Evolutionary conservation across 2,329 filamentous ascomycete genomes (phyloP).

Genomic region (Fusarium guadeloupense): DNA sequence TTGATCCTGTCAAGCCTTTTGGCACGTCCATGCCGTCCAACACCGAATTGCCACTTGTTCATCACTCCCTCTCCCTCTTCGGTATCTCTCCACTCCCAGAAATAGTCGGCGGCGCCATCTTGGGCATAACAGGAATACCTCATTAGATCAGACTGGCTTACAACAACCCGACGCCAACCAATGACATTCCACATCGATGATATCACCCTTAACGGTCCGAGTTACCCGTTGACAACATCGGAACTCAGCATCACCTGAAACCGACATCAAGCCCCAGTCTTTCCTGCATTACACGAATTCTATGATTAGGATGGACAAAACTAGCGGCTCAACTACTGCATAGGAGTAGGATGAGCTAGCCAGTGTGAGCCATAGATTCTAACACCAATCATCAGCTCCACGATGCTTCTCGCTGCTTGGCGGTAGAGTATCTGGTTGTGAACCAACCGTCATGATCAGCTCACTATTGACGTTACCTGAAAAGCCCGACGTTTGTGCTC

Average conservation of each 20-base stretch:
- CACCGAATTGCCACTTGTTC: neutral
- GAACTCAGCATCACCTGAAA: slow-evolving; percentile 12
- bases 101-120: neutral
- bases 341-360: neutral
- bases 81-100: neutral
- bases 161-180: neutral
- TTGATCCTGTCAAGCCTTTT: neutral
- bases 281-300: neutral
- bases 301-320: neutral
- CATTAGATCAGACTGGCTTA: neutral
- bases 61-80: neutral
- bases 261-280: slow-evolving; percentile 3
- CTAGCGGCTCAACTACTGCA: neutral
- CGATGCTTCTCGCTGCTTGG: neutral
- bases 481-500: neutral
- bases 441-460: neutral
- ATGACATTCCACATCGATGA: slow-evolving; percentile 16
- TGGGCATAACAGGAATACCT: neutral
- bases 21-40: neutral
- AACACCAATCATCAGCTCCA: neutral
- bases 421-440: neutral
- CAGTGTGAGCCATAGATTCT: neutral
- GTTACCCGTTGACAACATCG: neutral
- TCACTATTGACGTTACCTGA: neutral
- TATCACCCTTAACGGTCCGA: neutral